Evolutionary conservation across 495 filamentous ascomycete genomes (phyloP).

Genomic region (Lindgomyces ingoldianus): DNA sequence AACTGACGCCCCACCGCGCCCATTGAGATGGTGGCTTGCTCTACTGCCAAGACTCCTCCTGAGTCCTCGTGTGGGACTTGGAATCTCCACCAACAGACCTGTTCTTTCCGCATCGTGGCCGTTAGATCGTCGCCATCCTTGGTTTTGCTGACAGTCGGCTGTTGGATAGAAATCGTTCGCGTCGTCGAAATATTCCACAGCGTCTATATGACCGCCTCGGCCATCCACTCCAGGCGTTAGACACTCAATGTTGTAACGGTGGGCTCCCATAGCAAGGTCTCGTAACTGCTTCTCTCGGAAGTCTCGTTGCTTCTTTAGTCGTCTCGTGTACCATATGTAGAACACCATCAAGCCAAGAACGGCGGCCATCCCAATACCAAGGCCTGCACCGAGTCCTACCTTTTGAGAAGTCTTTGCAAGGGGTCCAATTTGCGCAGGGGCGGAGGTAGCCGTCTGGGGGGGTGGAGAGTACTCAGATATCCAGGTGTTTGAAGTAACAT

Average conservation of each 20-base stretch:
- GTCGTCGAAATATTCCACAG: conserved; percentile 23
- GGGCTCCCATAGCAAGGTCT: conserved; percentile 54
- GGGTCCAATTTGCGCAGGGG: conserved; percentile 21
- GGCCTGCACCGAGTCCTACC: conserved; percentile 70
- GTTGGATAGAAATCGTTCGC: conserved; percentile 13
- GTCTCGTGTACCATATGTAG: conserved; percentile 61
- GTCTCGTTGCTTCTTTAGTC: conserved; percentile 51
- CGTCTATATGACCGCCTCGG: conserved; percentile 20
- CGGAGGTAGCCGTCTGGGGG: conserved; percentile 14
- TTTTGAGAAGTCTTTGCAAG: conserved; percentile 52
- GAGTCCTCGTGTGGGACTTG: conserved; percentile 56
- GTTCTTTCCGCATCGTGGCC: conserved; percentile 54
- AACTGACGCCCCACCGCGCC: conserved; percentile 53
- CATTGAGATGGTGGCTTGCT: conserved; percentile 47
- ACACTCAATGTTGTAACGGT: conserved; percentile 36
- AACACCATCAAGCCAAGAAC: conserved; percentile 53
- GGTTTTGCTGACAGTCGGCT: neutral
- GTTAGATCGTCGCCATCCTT: conserved; percentile 35
- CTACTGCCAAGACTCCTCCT: conserved; percentile 51
- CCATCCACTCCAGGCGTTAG: conserved; percentile 21
- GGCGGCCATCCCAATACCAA: conserved; percentile 66
- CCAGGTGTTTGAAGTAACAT: conserved; percentile 75
- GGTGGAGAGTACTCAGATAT: conserved; percentile 67
- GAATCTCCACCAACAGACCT: conserved; percentile 57
- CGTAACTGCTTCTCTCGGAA: conserved; percentile 56